Conservation (phyloP, 2,329 filamentous ascomycete species). For the Alternaria longipes region DNA sequence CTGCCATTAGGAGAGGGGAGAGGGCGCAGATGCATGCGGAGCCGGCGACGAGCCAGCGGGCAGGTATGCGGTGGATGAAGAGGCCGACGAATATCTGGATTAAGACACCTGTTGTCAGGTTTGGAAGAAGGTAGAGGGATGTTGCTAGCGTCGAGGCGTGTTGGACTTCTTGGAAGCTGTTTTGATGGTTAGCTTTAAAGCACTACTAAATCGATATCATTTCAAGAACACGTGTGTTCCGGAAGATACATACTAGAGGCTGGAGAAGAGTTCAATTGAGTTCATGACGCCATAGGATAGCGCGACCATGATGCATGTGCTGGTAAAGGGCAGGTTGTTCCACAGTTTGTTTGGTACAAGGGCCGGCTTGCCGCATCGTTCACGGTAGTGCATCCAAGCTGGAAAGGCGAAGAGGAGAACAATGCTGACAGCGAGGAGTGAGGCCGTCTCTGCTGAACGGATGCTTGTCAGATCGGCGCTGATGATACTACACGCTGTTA, state of each 20-base stretch:
- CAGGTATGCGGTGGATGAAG: too few relatives aligned
- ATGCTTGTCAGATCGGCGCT: conserved; percentile 37
- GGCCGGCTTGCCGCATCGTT: conserved; percentile 25
- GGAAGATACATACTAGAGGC: too few relatives aligned
- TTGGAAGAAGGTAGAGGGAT: conserved; percentile 56
- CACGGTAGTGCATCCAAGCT: conserved; percentile 44
- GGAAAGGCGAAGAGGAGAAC: conserved; percentile 41
- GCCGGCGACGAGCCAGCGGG: too few relatives aligned
- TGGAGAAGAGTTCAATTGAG: too few relatives aligned
- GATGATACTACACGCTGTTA: conserved; percentile 29
- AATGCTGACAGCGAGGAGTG: conserved; percentile 35
- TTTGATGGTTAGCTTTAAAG: background rate
- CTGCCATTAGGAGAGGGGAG: too few relatives aligned
- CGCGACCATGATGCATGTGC: too few relatives aligned
- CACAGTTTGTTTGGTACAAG: conserved; percentile 34
- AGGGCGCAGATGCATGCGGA: too few relatives aligned
- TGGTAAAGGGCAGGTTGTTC: too few relatives aligned
- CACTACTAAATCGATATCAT: too few relatives aligned
- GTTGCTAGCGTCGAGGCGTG: conserved; percentile 42
- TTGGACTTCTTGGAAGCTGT: conserved; percentile 54
- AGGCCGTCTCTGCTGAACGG: conserved; percentile 28
- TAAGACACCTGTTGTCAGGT: conserved; percentile 48
- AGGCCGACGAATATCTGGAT: conserved; percentile 53
- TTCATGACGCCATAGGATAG: too few relatives aligned
- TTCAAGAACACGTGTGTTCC: too few relatives aligned